Evolutionary conservation across 2,329 filamentous ascomycete genomes (phyloP).

Genomic region (Cordyceps militaris): DNA sequence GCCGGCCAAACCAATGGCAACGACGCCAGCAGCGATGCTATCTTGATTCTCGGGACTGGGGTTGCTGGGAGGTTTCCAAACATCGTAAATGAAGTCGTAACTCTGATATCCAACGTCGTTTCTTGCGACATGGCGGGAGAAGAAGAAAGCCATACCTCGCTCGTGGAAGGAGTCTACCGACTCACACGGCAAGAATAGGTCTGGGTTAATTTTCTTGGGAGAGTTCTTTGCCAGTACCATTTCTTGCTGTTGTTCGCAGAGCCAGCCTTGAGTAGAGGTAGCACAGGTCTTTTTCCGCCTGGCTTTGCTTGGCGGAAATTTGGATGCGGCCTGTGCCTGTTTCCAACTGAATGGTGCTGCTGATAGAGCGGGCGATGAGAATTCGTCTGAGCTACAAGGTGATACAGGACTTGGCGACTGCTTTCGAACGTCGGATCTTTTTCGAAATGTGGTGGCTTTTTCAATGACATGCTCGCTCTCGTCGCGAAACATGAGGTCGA

Average conservation of each 20-base stretch:
- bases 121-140: constrained; percentile 42
- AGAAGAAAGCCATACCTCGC: constrained; percentile 42
- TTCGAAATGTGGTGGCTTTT: constrained; percentile 36
- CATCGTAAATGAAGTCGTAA: constrained; percentile 46
- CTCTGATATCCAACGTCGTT: constrained; percentile 41
- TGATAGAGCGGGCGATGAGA: not conserved
- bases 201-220: not conserved
- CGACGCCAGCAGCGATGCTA: constrained; percentile 44
- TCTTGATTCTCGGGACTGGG: constrained; percentile 30
- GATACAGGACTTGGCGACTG: constrained; percentile 15
- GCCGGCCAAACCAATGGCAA: constrained; percentile 47
- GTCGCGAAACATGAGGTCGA: constrained; percentile 52
- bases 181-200: constrained; percentile 4
- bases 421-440: constrained; percentile 21
- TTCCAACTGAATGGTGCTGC: not conserved
- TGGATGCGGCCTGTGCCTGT: not conserved
- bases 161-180: constrained; percentile 29
- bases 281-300: not conserved
- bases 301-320: not conserved
- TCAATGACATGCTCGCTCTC: constrained; percentile 49
- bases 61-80: constrained; percentile 40
- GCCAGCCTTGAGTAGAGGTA: not conserved
- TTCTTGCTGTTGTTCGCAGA: not conserved
- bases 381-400: not conserved
- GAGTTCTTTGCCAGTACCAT: not conserved